A percentile compares a stretch with the other conserved stretches of the same genome.
These are phyloP conservation scores for Pterocarpus santalinus DNA, from an alignment of 306 rosid genomes.

Conservation along the genomic window DNA sequence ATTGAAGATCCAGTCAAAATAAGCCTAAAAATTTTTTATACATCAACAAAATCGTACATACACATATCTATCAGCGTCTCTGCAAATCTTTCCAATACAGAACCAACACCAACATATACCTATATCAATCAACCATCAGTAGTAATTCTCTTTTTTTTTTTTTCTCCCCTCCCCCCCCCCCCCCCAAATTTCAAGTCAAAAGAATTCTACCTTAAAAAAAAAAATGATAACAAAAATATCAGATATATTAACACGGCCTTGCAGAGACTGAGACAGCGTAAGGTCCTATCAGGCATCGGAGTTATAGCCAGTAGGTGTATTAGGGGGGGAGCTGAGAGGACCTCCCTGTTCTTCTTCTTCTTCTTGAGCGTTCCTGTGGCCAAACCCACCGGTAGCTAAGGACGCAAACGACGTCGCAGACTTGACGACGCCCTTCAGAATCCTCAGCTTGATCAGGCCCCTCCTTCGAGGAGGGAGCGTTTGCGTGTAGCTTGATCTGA, in stretches of 20 bases:
- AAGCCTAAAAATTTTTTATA: neutral
- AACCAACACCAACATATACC: neutral
- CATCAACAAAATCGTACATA: no score
- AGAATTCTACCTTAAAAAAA: neutral
- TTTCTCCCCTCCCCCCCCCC: no score
- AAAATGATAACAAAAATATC: neutral
- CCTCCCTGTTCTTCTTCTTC: constrained; percentile 29
- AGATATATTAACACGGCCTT: no score
- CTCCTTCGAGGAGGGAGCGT: constrained; percentile 47
- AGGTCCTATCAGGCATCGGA: neutral
- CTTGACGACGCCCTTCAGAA: constrained; percentile 20
- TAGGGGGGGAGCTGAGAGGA: constrained; percentile 33
- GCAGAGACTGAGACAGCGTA: no score
- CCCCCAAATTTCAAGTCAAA: neutral
- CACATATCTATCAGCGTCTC: neutral
- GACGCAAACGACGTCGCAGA: constrained; percentile 23
- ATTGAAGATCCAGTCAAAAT: neutral
- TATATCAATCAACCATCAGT: no score
- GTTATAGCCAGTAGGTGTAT: constrained; percentile 23
- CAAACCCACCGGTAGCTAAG: neutral
- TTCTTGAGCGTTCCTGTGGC: neutral
- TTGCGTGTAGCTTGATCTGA: neutral
- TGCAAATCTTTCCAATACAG: neutral
- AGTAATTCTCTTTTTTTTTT: no score
- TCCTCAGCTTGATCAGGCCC: constrained; percentile 54